Evolutionary conservation across 108 stramenopile genomes (phyloP).

Genomic region (Nitzschia putrida): DNA sequence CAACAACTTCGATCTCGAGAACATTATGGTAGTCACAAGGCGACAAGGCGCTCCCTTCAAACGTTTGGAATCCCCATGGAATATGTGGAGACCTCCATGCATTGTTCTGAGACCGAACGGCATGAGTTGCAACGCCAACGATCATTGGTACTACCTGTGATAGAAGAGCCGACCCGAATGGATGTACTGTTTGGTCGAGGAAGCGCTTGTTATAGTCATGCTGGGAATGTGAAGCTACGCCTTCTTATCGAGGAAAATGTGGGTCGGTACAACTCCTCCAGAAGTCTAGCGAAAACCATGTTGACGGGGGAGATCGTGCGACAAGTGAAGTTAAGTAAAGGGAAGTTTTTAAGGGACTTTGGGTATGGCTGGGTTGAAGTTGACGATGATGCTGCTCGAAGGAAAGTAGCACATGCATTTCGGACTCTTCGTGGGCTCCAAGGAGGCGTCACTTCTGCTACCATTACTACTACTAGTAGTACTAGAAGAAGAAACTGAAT

Average conservation of each 20-base stretch:
- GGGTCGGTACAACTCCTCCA: background rate
- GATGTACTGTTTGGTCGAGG: constrained; percentile 9
- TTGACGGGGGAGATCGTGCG: constrained; percentile 28
- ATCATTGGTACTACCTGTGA: too few species aligned
- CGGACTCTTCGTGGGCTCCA: constrained; percentile 3
- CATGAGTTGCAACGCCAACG: constrained; percentile 8
- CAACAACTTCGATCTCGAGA: background rate
- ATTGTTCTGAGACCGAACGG: background rate
- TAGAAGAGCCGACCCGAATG: background rate
- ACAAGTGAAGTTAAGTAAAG: constrained; percentile 15
- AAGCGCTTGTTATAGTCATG: background rate
- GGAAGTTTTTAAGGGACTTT: constrained; percentile 21
- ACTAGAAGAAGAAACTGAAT: too few species aligned
- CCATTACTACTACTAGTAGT: too few species aligned
- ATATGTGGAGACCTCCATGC: too few species aligned
- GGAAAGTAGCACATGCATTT: background rate
- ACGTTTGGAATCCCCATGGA: constrained; percentile 21
- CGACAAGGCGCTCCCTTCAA: background rate
- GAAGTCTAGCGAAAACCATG: constrained; percentile 14
- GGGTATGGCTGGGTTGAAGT: constrained; percentile 8
- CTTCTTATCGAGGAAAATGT: background rate
- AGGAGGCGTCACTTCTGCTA: too few species aligned
- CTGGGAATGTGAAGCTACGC: constrained; percentile 3
- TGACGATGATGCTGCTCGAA: background rate
- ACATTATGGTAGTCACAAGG: constrained; percentile 1